Percentiles rank a stretch among this genome's conserved stretches.
phyloP scores from a whole-genome alignment of 179 eudicot genomes.

The Patellifolia procumbens region DNA sequence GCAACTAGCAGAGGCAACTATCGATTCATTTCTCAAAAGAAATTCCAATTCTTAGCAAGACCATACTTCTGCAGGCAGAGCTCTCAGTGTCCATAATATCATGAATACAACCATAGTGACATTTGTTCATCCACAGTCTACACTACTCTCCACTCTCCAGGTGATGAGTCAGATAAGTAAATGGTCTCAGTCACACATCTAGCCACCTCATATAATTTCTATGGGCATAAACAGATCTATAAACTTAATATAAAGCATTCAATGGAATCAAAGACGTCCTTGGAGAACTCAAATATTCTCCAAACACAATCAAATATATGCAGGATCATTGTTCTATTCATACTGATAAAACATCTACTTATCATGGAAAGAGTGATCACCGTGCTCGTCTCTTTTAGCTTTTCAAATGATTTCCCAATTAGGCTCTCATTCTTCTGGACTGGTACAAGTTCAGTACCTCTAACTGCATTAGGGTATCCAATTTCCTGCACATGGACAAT shows the following conservation, averaged over 20 bases:
- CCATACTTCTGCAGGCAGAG: neutral
- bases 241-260: neutral
- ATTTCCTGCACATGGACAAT: conserved; percentile 34
- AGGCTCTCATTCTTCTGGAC: conserved; percentile 65
- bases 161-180: neutral
- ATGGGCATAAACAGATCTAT: neutral
- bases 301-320: neutral
- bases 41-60: neutral
- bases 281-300: neutral
- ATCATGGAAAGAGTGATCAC: conserved; percentile 36
- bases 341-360: neutral
- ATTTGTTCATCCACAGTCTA: neutral
- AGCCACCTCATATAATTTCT: neutral
- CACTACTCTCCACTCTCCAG: neutral
- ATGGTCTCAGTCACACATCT: neutral
- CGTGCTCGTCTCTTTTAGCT: conserved; percentile 83
- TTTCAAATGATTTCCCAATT: conserved; percentile 71
- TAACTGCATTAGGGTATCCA: conserved; percentile 28
- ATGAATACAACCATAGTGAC: neutral
- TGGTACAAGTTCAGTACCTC: conserved; percentile 43
- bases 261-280: neutral
- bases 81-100: neutral
- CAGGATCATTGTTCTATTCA: neutral
- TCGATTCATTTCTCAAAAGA: neutral
- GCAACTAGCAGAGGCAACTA: neutral